phyloP scores from a whole-genome alignment of 192 early-diverging fungal species.

The Dispira parvispora region DNA sequence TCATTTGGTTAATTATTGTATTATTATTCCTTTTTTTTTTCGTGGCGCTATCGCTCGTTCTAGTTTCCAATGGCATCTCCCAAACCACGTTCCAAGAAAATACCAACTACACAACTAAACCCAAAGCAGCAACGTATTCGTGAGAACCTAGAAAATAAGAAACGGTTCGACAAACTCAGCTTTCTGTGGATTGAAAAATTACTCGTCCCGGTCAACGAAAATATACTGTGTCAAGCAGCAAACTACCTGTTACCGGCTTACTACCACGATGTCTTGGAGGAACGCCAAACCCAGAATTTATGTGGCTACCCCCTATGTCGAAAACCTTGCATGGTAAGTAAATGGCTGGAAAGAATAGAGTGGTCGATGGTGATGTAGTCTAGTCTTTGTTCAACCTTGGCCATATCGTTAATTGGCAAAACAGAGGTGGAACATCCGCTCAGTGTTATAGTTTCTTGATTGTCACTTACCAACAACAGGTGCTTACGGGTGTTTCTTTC shows the following conservation, averaged over 20 bases:
- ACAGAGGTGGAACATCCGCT: slow-evolving; percentile 11
- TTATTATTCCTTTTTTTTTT: not conserved
- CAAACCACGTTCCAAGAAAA: not conserved
- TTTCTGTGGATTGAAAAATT: slow-evolving; percentile 28
- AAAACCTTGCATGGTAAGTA: slow-evolving; percentile 23
- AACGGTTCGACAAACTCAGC: slow-evolving; percentile 18
- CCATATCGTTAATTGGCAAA: not conserved
- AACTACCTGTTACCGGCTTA: slow-evolving; percentile 43
- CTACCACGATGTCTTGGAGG: slow-evolving; percentile 52
- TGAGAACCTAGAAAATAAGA: not conserved
- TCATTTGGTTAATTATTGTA: not conserved
- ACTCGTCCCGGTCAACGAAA: slow-evolving; percentile 12
- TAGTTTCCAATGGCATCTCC: not conserved
- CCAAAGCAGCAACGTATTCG: not conserved
- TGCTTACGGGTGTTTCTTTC: not conserved
- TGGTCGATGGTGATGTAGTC: slow-evolving; percentile 1
- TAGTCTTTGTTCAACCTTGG: slow-evolving; percentile 7
- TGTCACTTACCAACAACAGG: not conserved
- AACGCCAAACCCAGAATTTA: slow-evolving; percentile 42
- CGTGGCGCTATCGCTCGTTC: not conserved
- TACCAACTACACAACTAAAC: not conserved
- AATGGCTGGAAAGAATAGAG: not conserved
- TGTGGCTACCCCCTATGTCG: slow-evolving; percentile 78
- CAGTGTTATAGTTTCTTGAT: not conserved
- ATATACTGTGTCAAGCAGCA: slow-evolving; percentile 25